Conservation (phyloP, 2,329 filamentous ascomycete species). For the Talaromyces sp. region DNA sequence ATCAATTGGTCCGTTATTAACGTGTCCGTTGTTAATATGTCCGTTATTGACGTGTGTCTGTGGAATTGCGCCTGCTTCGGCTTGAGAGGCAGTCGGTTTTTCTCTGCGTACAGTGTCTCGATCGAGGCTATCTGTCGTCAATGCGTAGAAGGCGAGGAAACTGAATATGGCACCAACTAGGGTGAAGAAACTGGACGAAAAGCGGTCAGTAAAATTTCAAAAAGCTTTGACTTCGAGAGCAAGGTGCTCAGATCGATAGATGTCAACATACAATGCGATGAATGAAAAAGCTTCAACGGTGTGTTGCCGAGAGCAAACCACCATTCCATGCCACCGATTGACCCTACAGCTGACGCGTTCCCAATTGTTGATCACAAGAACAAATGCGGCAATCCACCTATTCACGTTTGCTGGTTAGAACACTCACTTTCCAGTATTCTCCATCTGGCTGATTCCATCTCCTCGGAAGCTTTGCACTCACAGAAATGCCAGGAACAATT, state of each 20-base stretch:
- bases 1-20: not conserved
- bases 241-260: not conserved
- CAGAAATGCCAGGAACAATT: not conserved
- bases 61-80: not conserved
- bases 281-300: conserved; percentile 10
- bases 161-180: conserved; percentile 8
- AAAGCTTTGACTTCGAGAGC: not conserved
- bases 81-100: not conserved
- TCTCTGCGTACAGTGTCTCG: not conserved
- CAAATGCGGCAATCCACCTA: conserved; percentile 25
- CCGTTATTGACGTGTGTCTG: not conserved
- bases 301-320: conserved; percentile 10
- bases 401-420: not conserved
- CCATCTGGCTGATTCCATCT: not conserved
- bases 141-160: conserved; percentile 1
- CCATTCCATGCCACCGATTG: not conserved
- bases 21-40: not conserved
- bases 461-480: not conserved
- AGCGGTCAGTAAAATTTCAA: not conserved
- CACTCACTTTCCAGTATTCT: not conserved
- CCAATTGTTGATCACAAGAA: conserved; percentile 22
- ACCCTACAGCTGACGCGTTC: conserved; percentile 14
- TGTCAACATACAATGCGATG: conserved; percentile 6
- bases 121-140: not conserved
- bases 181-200: not conserved